Evolutionary conservation across 306 rosid species (phyloP).

Genomic region (Corylus americana): DNA sequence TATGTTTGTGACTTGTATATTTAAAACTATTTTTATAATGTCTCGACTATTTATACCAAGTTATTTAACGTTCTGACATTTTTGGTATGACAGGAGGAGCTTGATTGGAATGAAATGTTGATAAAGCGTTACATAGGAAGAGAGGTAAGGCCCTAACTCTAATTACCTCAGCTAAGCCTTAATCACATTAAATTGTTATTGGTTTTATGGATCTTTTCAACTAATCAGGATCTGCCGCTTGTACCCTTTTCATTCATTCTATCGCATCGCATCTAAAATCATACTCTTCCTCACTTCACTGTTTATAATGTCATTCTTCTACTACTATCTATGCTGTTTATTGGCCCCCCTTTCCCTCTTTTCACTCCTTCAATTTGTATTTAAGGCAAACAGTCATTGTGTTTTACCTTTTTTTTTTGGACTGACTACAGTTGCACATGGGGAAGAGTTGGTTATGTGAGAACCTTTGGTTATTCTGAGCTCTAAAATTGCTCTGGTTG

Average conservation of each 20-base stretch:
- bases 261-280: background rate
- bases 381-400: background rate
- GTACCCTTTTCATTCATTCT: background rate
- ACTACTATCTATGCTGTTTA: background rate
- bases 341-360: background rate
- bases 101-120: slow-evolving; percentile 75
- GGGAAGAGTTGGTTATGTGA: background rate
- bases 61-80: slow-evolving; percentile 8
- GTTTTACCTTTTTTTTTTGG: background rate
- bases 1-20: background rate
- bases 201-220: background rate
- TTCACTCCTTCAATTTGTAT: background rate
- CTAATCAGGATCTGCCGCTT: background rate
- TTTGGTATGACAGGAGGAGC: slow-evolving; percentile 70
- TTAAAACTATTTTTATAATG: background rate
- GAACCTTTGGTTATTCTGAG: slow-evolving; percentile 8
- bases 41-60: slow-evolving; percentile 3
- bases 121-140: slow-evolving; percentile 79
- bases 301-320: background rate
- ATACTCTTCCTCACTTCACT: background rate
- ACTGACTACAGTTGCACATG: slow-evolving; percentile 13
- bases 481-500: background rate
- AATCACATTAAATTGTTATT: background rate
- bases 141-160: slow-evolving; percentile 50
- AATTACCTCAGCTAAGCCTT: background rate